Evolutionary conservation across 2,329 filamentous ascomycete species (phyloP), one percentile per base, ranked within the genome.

Genomic region (Microdochium nivale): DNA sequence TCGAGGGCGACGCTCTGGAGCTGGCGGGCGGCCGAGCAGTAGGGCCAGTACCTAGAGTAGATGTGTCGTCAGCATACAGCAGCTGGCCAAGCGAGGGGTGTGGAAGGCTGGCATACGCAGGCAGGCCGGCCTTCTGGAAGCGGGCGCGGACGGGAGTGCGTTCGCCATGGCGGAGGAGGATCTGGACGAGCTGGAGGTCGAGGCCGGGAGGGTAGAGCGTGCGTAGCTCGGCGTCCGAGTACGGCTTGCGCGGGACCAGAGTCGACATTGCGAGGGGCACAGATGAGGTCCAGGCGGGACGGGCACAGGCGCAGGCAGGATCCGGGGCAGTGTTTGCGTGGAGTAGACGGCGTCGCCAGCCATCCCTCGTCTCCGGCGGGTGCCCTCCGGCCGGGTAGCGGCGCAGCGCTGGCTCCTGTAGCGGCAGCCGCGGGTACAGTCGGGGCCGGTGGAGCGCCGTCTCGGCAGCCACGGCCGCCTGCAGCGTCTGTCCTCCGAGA

Each of bases 121-220:
- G 66, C n/a, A 86, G 75, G 11, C 82, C 83, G 48, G 81, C 80
- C 71, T 92, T 94, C 64, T 88, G 81, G 67, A 99, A 96, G 37
- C 94, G 86, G n/a, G 88, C 79, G 53, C 83, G 87, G 25, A 97
- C 88, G 25, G 92, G 92, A 8, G 86, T 92, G 53, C 92, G 85
- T 73, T 85, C 81, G 70, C 87, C 87, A 70, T 91, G 87, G 53
- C 87, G 84, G 62, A 90, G 79, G 56, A 90, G 80, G 60, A 97
- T 78, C 72, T 99, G 94, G 49, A 97, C 94, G 54, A 94, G 82
- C 66, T 94, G 87, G 33, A 99, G 81, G 66, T 92, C 80, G 53
- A 99, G 77, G 46, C 79, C 75, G 51, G 83, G 71, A 1, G 94
- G 94, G 71, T 96, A 99, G 53, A 97, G 83, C 62, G 76, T 74